These are phyloP conservation scores for Alternaria metachromatica DNA, from an alignment of 2,329 filamentous ascomycete genomes.

Conservation along the genomic window DNA sequence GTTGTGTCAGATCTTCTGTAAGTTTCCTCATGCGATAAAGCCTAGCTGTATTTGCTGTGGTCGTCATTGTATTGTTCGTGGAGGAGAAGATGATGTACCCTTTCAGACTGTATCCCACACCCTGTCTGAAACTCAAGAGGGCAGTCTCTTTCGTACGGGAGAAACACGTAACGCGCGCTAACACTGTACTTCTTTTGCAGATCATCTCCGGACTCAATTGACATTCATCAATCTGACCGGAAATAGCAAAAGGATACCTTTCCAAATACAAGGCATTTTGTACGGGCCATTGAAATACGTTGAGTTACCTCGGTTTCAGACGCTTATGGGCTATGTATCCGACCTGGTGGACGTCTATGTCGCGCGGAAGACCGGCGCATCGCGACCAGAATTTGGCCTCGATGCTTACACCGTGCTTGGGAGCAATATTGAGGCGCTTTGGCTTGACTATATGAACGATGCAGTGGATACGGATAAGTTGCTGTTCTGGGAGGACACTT, in stretches of 20 bases:
- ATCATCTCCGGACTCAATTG: conserved; percentile 38
- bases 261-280: conserved; percentile 25
- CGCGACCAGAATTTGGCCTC: neutral
- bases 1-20: conserved; percentile 39
- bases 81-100: neutral
- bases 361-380: neutral
- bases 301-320: conserved; percentile 33
- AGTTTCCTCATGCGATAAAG: neutral
- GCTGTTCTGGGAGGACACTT: conserved; percentile 10
- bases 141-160: neutral
- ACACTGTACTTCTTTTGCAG: neutral
- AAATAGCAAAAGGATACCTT: neutral
- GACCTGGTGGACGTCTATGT: conserved; percentile 25
- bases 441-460: conserved; percentile 24
- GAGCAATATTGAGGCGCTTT: conserved; percentile 22
- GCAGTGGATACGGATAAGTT: conserved; percentile 7
- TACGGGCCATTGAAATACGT: conserved; percentile 29
- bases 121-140: neutral
- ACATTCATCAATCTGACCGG: conserved; percentile 30
- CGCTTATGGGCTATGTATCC: conserved; percentile 30
- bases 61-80: neutral
- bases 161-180: neutral
- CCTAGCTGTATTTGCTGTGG: neutral
- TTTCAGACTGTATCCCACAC: neutral
- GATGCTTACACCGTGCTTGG: neutral